Evolutionary conservation across 2,329 filamentous ascomycete genomes (phyloP), one percentile per base, ranked within the genome.

Genomic region (Aureobasidium sp.): DNA sequence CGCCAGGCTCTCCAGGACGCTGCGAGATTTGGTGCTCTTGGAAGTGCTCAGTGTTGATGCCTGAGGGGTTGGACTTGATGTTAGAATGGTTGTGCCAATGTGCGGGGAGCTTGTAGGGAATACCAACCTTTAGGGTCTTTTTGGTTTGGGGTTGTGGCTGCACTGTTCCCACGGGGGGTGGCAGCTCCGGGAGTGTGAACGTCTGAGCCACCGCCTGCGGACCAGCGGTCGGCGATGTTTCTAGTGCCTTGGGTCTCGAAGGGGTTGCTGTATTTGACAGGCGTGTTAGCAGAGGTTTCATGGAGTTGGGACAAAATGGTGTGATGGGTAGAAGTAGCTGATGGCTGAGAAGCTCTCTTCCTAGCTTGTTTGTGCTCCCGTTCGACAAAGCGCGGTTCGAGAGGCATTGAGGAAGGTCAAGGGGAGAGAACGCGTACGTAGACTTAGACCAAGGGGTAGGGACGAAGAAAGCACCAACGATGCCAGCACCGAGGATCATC

Each of bases 201-300:
- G 50, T 72, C 71, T 36, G 71, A 70, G 10, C 73, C 78, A 31
- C 78, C 78, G 11, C 73, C 76, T 42, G 73, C 66, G 10, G 77
- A 75, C 61, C 72, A 77, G 47, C 75, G 67, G 64, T 77, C 70
- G 51, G 70, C 75, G 27, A 80, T 73, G 68, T 75, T 75, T 66
- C 76, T 72, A 20, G 73, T 70, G 55, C 71, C 77, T 40, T 71
- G 75, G 4, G 77, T 79, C 58, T 78, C 70, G 67, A 79, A 74
- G 10, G 72, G 67, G 60, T 75, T 72, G 38, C 70, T 71, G 20
- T 50, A 10, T 8, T 50, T 27, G 18, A 27, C 27, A 7, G 10
- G n/a, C 6, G 18, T 20, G 55, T 59, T 20, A 59, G 55, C 25
- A 29, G 29, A 9, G 13, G 58, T 9, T 38, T n/a, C 13, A 38